Base-by-base conservation (phyloP, 257 asterid species). In the Thymus quinquecostatus region DNA sequence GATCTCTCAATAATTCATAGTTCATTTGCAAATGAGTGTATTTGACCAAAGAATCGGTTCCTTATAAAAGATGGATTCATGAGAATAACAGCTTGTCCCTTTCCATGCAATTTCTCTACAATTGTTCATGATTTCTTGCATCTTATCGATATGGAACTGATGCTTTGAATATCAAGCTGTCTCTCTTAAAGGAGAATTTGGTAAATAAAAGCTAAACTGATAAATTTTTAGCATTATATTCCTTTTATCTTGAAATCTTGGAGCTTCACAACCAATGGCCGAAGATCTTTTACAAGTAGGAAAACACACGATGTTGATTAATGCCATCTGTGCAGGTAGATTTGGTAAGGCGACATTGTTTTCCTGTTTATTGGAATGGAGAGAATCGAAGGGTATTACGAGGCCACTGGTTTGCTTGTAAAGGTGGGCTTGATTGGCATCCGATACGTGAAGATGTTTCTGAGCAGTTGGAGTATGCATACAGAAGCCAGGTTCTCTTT, bases 361-460 rank as follows among this genome's bases (percentile, higher is more conserved):
- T 95, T 85, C 99, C 99, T 53, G 99, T 95, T 68, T 95, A 92
- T 76, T 92, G 98, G 99, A 83, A 81, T 71, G 99, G 99, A 49
- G 98, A 95, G 83, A 81, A 91, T 77, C 81, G 96, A 38, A 89
- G 99, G 66, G 97, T 95, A 54, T 71, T 95, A 68, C 84, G 98
- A 83, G 99, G 99, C 63, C 98, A 95, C 70, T 95, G 99, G 99
- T 95, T 92, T 83, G 98, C 97, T 74, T 93, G 96, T 72, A 95
- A 89, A 83, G 95, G 96, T 51, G 92, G 96, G 49, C 92, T 92
- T 54, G 98, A 92, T 84, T 95, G 99, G 99, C 91, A 86, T 77
- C 99, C 99, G 14, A 79, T 95, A 47, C 91, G 97, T 62, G 99
- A 95, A 77, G 97, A 95, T 85, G 89, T 95, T 61, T 84, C 98